Evolutionary conservation across 805 yeast genomes (phyloP).

Genomic region (Candida maltosa): DNA sequence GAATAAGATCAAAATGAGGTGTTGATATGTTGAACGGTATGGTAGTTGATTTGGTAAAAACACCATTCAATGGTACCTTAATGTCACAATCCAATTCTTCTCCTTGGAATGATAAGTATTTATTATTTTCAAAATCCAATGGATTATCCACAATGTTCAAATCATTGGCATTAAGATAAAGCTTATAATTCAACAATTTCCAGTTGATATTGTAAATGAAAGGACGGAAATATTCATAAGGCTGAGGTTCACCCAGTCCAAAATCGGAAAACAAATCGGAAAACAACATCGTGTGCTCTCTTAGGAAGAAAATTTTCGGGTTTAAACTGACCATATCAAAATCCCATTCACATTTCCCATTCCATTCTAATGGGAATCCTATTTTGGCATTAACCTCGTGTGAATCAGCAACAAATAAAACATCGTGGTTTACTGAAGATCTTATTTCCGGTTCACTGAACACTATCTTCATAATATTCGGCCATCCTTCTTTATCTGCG

Average conservation of each 20-base stretch:
- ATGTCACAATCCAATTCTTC: slow-evolving; percentile 45
- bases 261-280: slow-evolving; percentile 77
- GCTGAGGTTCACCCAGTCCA: slow-evolving; percentile 63
- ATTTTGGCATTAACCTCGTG: slow-evolving; percentile 56
- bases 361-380: slow-evolving; percentile 80
- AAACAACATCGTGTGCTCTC: slow-evolving; percentile 78
- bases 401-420: slow-evolving; percentile 59
- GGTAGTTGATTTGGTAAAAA: slow-evolving; percentile 49
- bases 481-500: slow-evolving; percentile 54
- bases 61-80: slow-evolving; percentile 56
- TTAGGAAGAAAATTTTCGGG: slow-evolving; percentile 59
- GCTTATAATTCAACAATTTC: slow-evolving; percentile 51
- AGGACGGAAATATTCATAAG: slow-evolving; percentile 78
- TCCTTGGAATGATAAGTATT: slow-evolving; percentile 73
- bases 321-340: slow-evolving; percentile 52
- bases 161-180: slow-evolving; percentile 80
- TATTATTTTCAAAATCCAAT: slow-evolving; percentile 75
- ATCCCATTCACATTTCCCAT: slow-evolving; percentile 69
- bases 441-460: slow-evolving; percentile 61
- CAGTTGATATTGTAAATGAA: slow-evolving; percentile 60
- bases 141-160: slow-evolving; percentile 88
- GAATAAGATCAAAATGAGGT: slow-evolving; percentile 54
- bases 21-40: slow-evolving; percentile 52
- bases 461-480: slow-evolving; percentile 42
- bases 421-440: slow-evolving; percentile 86